Percentiles rank a stretch among this genome's conserved stretches.
Conservation (phyloP, 2,329 filamentous ascomycete genomes). For the Niveomyces coronatus region DNA sequence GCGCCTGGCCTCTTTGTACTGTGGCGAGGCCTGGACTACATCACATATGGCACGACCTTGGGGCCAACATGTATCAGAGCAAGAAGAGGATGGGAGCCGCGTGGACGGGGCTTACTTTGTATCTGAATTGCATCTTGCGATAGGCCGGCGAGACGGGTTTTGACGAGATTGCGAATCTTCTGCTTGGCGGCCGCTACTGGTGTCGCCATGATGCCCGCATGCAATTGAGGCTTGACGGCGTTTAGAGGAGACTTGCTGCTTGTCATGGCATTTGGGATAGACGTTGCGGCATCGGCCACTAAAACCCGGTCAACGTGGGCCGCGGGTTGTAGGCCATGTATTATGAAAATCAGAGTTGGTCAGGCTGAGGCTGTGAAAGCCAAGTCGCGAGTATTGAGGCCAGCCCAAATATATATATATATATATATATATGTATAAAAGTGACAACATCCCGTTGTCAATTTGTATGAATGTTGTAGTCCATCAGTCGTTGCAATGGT, state of each 20-base stretch:
- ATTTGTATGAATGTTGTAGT: no score
- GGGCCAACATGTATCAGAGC: constrained; percentile 2
- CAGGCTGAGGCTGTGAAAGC: no score
- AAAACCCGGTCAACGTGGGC: background rate
- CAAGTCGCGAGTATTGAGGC: no score
- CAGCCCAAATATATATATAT: no score
- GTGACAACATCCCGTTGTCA: no score
- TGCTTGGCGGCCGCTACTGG: constrained; percentile 59
- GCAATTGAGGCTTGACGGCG: no score
- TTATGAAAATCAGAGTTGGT: no score
- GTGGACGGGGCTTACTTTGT: constrained; percentile 54
- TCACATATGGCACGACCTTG: constrained; percentile 57
- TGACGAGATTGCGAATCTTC: constrained; percentile 62
- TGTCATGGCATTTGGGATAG: background rate
- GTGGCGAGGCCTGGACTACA: constrained; percentile 53
- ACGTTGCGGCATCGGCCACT: constrained; percentile 1
- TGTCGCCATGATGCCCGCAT: constrained; percentile 36
- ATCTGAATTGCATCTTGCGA: constrained; percentile 48
- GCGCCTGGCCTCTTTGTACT: constrained; percentile 63
- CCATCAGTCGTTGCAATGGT: no score
- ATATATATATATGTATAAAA: no score
- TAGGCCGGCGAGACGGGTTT: constrained; percentile 50
- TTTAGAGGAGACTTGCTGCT: no score
- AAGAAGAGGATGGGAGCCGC: background rate
- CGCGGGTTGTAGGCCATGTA: background rate